Evolutionary conservation across 768 basidiomycete species (phyloP), one percentile per base, ranked within the genome.

Genomic region (Phlebiopsis flavidoalba): DNA sequence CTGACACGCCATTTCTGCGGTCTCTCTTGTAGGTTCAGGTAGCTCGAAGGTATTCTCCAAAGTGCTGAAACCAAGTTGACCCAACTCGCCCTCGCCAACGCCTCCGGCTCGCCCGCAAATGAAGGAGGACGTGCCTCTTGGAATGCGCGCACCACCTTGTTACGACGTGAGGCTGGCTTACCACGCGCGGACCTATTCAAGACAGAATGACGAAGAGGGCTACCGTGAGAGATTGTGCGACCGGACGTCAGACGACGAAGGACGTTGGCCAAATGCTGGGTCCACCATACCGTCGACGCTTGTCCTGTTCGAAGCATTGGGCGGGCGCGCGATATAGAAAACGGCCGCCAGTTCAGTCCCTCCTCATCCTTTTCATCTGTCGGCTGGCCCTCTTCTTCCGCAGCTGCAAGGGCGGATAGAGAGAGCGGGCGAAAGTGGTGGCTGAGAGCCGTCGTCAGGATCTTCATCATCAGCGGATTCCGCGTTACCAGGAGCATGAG

Each of bases 231-330:
- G n/a, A 79, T 52, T 2, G 79, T 76, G 45, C 73, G 75, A 51
- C 74, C 71, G 19, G 75, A 79, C 0, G 74, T 72, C 5, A 80
- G 73, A 45, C 86, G 85, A 58, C 83, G 83, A 49, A 93, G 83
- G 14, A 92, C 79, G 61, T 89, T 90, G 57, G 91, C 91, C n/a
- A 67, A 91, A 95, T 0, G 76, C 80, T 10, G 93, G 93, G 63
- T 94, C 93, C 88, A n/a, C n/a, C n/a, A 95, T 91, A 48, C 91
- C 91, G 59, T 93, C 91, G 4, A 91, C 81, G 66, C 87, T 90
- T 6, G 83, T 83, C 37, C 86, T 79, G 66, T 89, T 88, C 3
- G 86, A 87, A 8, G 69, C 40, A 43, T 12, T 43, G 72, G 66
- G 43, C 75, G 69, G 40, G 74, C 75, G 74, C 75, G 26, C 8